These are phyloP conservation scores for Dryadomyces quercivorus DNA, from an alignment of 2,329 filamentous ascomycete species.

Conservation along the genomic window DNA sequence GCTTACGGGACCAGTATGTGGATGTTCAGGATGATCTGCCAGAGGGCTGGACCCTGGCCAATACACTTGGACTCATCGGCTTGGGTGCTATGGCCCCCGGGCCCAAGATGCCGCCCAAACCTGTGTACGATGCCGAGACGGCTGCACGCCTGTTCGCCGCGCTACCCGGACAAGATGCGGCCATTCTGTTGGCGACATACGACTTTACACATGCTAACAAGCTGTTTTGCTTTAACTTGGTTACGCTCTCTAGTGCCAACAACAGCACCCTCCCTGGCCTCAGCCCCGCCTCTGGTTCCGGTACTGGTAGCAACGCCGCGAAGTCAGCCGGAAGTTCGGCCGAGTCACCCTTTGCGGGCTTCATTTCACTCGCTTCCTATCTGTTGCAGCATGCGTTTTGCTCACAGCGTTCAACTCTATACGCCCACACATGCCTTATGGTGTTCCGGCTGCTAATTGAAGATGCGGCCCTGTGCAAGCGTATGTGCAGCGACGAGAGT, in stretches of 20 bases:
- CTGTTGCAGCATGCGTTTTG: conserved; percentile 87
- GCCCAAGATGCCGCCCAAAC: conserved; percentile 54
- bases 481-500: conserved; percentile 50
- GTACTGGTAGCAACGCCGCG: neutral
- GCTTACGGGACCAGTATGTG: conserved; percentile 63
- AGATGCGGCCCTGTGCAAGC: conserved; percentile 69
- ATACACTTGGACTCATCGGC: conserved; percentile 73
- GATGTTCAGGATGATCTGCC: conserved; percentile 82
- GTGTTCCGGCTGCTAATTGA: conserved; percentile 78
- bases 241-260: conserved; percentile 37
- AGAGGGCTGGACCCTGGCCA: conserved; percentile 76
- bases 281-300: neutral
- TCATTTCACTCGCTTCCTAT: conserved; percentile 84
- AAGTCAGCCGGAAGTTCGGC: neutral
- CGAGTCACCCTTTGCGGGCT: conserved; percentile 66
- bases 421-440: conserved; percentile 76
- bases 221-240: conserved; percentile 77
- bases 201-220: conserved; percentile 94
- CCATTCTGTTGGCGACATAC: conserved; percentile 74
- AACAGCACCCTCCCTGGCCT: neutral
- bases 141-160: conserved; percentile 70
- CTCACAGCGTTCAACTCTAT: conserved; percentile 63
- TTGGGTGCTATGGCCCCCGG: conserved; percentile 38
- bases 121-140: conserved; percentile 61
- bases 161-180: conserved; percentile 69